Percentiles rank a stretch among this genome's conserved stretches.
Conservation (phyloP, 805 yeast species). For the Ogataea polymorpha region DNA sequence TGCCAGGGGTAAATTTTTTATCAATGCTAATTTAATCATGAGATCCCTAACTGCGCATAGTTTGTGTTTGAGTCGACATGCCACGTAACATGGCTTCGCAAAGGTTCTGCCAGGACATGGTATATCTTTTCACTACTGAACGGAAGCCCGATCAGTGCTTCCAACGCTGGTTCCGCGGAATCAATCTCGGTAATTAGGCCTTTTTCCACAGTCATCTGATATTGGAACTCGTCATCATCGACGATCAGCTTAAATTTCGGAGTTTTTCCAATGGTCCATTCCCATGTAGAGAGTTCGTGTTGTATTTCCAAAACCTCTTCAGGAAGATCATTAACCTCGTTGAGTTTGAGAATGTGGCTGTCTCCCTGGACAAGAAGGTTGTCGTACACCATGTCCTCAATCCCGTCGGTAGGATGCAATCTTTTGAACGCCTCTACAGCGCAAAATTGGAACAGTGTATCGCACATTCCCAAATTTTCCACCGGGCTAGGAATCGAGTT, state of each 20-base stretch:
- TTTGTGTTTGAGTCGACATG: slow-evolving; percentile 24
- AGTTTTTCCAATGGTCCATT: slow-evolving; percentile 74
- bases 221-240: slow-evolving; percentile 27
- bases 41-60: slow-evolving; percentile 4
- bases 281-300: slow-evolving; percentile 51
- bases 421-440: slow-evolving; percentile 41
- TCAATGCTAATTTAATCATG: background rate
- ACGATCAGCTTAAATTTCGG: slow-evolving; percentile 66
- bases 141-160: slow-evolving; percentile 11
- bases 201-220: slow-evolving; percentile 46
- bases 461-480: slow-evolving; percentile 51
- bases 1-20: background rate
- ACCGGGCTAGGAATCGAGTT: slow-evolving; percentile 83
- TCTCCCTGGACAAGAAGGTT: slow-evolving; percentile 13
- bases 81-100: slow-evolving; percentile 23
- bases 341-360: slow-evolving; percentile 26
- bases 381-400: slow-evolving; percentile 6
- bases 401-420: slow-evolving; percentile 15
- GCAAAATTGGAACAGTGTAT: slow-evolving; percentile 43
- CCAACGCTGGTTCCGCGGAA: slow-evolving; percentile 15
- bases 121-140: slow-evolving; percentile 22
- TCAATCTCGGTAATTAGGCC: slow-evolving; percentile 33
- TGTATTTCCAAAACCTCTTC: slow-evolving; percentile 40
- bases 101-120: slow-evolving; percentile 3
- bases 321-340: slow-evolving; percentile 27